Evolutionary conservation across 768 basidiomycete genomes (phyloP).

Genomic region (Phylloporus arenicola): DNA sequence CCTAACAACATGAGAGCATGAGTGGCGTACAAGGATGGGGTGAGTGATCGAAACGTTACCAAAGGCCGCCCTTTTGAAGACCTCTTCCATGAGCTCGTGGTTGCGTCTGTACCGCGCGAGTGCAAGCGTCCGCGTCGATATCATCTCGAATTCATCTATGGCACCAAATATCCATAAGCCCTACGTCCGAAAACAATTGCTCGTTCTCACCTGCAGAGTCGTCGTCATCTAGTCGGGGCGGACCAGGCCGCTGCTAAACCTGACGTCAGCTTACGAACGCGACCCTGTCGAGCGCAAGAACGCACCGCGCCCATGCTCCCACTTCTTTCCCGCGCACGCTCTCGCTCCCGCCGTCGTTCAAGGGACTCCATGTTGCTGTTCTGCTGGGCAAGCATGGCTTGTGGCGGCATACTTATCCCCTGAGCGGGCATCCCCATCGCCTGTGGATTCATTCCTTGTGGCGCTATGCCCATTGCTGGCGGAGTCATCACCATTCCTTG

Average conservation of each 20-base stretch:
- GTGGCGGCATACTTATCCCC: constrained; percentile 32
- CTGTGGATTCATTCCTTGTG: constrained; percentile 24
- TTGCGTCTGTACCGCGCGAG: constrained; percentile 71
- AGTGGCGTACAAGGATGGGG: fast-evolving
- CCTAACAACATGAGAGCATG: too few species aligned
- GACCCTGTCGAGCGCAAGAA: neutral
- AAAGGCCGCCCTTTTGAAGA: constrained; percentile 70
- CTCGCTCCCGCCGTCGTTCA: constrained; percentile 59
- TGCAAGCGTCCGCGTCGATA: constrained; percentile 69
- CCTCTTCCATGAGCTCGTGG: constrained; percentile 80
- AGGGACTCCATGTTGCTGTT: constrained; percentile 67
- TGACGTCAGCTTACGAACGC: neutral
- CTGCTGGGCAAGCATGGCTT: constrained; percentile 69
- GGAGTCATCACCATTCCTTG: constrained; percentile 23
- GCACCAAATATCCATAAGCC: neutral
- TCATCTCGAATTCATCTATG: constrained; percentile 62
- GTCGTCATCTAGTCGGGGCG: constrained; percentile 44
- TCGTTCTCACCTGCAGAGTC: constrained; percentile 54
- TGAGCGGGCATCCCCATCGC: constrained; percentile 19
- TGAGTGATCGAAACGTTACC: constrained; percentile 26
- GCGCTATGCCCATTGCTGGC: constrained; percentile 20
- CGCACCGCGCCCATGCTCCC: constrained; percentile 39
- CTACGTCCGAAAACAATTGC: neutral
- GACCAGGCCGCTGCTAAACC: constrained; percentile 28
- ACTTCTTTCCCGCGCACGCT: constrained; percentile 46